A percentile compares a stretch with the other conserved stretches of the same genome.
Conservation (phyloP, 73 alveolate genomes). For the Blepharisma stoltei region DNA sequence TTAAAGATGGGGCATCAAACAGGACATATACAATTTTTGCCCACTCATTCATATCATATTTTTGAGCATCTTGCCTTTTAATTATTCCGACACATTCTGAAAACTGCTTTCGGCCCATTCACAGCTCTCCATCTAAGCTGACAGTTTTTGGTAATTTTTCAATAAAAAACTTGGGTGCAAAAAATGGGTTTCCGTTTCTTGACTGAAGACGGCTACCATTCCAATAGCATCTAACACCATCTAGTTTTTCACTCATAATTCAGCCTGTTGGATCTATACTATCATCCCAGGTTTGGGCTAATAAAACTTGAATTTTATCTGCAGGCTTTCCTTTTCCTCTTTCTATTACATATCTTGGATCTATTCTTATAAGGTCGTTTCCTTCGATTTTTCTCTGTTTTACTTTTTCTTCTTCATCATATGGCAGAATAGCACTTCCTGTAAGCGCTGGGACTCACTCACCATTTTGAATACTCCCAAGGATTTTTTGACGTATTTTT, state of each 20-base stretch:
- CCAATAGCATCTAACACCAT: slow-evolving; percentile 79
- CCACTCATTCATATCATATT: slow-evolving; percentile 66
- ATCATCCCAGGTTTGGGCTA: slow-evolving; percentile 60
- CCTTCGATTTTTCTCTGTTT: not conserved
- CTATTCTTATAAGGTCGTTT: not conserved
- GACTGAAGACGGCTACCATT: slow-evolving; percentile 57
- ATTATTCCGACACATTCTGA: slow-evolving; percentile 61
- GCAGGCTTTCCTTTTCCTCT: not conserved
- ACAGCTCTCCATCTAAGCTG: slow-evolving; percentile 82
- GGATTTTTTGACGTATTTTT: not conserved
- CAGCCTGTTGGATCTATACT: slow-evolving; percentile 69
- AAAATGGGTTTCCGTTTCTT: slow-evolving; percentile 61
- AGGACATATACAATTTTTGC: slow-evolving; percentile 64
- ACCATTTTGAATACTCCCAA: not conserved
- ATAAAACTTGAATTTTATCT: slow-evolving; percentile 30
- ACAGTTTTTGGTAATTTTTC: slow-evolving; percentile 56
- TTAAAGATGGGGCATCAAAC: slow-evolving; percentile 71
- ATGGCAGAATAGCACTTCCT: not conserved
- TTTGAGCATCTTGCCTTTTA: slow-evolving; percentile 50
- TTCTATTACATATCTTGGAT: not conserved
- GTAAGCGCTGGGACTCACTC: not conserved
- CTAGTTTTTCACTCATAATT: slow-evolving; percentile 73
- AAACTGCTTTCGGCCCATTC: slow-evolving; percentile 63
- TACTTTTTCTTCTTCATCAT: not conserved
- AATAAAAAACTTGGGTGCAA: slow-evolving; percentile 67